A percentile compares a stretch with the other conserved stretches of the same genome.
These are phyloP conservation scores for Leptographium radiaticola DNA, from an alignment of 2,329 filamentous ascomycete genomes.

Conservation along the genomic window DNA sequence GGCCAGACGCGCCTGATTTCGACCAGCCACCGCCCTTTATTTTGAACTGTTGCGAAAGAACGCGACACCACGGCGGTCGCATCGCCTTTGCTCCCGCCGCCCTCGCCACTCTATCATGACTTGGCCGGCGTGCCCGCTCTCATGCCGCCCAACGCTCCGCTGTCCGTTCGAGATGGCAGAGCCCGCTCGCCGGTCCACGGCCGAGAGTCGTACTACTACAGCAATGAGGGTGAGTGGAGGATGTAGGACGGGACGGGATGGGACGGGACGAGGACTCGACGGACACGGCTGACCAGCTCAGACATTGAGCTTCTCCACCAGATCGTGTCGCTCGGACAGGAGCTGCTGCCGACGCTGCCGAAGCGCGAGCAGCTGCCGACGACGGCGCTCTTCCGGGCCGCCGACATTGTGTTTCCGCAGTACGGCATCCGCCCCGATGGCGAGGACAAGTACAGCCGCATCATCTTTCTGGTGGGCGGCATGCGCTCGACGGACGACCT, in stretches of 20 bases:
- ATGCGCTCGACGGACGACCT: constrained; percentile 42
- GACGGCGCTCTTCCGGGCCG: constrained; percentile 68
- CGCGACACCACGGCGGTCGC: background rate
- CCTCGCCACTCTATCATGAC: constrained; percentile 19
- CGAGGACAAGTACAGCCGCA: constrained; percentile 57
- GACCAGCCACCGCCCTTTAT: too few species aligned
- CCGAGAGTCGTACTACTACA: constrained; percentile 36
- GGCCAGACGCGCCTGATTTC: too few species aligned
- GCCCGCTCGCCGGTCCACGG: constrained; percentile 14
- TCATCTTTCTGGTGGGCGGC: constrained; percentile 68
- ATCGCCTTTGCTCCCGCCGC: background rate
- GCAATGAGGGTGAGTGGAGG: constrained; percentile 47
- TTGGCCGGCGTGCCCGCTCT: constrained; percentile 19
- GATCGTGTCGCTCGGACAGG: constrained; percentile 60
- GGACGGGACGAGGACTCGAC: too few species aligned
- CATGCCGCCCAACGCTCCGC: constrained; percentile 24
- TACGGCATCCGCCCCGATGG: constrained; percentile 62
- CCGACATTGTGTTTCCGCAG: constrained; percentile 60
- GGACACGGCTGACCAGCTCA: too few species aligned
- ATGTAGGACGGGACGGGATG: too few species aligned
- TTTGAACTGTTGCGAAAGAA: too few species aligned
- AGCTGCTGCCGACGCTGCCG: constrained; percentile 41
- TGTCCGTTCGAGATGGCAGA: constrained; percentile 22
- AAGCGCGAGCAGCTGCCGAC: constrained; percentile 55
- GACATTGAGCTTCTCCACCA: constrained; percentile 70